A percentile compares a stretch with the other conserved stretches of the same genome.
phyloP scores from a whole-genome alignment of 306 rosid species.

The Parietaria judaica region DNA sequence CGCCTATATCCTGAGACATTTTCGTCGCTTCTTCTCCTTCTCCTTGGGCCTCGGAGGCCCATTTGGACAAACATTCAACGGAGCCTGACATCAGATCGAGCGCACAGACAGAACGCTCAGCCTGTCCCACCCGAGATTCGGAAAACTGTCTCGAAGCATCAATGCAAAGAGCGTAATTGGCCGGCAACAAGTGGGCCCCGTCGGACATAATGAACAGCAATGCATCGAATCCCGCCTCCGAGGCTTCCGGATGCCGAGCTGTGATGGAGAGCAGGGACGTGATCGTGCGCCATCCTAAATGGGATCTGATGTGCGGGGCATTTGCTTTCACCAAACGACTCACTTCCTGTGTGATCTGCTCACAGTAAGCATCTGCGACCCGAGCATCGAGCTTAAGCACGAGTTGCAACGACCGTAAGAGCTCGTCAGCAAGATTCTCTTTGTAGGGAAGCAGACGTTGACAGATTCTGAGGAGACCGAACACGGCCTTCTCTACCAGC shows the following conservation, averaged over 20 bases:
- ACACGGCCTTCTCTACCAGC: constrained; percentile 95
- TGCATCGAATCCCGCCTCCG: constrained; percentile 95
- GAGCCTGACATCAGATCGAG: constrained; percentile 89
- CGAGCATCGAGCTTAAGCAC: constrained; percentile 95
- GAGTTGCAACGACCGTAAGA: constrained; percentile 87
- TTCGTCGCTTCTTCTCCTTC: constrained; percentile 70
- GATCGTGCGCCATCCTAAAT: constrained; percentile 89
- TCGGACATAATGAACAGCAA: constrained; percentile 77
- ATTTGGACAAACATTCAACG: constrained; percentile 62
- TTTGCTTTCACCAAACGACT: constrained; percentile 91
- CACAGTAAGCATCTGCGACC: constrained; percentile 94
- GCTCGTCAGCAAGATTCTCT: constrained; percentile 95
- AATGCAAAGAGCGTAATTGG: constrained; percentile 66
- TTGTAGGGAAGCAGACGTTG: constrained; percentile 97
- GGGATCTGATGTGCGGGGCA: constrained; percentile 95
- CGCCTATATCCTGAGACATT: constrained; percentile 78
- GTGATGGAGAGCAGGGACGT: constrained; percentile 75
- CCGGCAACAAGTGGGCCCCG: constrained; percentile 75
- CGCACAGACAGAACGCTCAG: constrained; percentile 83
- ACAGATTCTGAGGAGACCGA: constrained; percentile 91
- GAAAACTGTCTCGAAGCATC: constrained; percentile 93
- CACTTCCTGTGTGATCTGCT: constrained; percentile 95
- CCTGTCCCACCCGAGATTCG: constrained; percentile 94
- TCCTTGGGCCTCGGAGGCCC: constrained; percentile 71
- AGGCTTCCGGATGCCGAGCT: constrained; percentile 88